phyloP scores from a whole-genome alignment of 805 yeast species.

The Hanseniaspora vineae region DNA sequence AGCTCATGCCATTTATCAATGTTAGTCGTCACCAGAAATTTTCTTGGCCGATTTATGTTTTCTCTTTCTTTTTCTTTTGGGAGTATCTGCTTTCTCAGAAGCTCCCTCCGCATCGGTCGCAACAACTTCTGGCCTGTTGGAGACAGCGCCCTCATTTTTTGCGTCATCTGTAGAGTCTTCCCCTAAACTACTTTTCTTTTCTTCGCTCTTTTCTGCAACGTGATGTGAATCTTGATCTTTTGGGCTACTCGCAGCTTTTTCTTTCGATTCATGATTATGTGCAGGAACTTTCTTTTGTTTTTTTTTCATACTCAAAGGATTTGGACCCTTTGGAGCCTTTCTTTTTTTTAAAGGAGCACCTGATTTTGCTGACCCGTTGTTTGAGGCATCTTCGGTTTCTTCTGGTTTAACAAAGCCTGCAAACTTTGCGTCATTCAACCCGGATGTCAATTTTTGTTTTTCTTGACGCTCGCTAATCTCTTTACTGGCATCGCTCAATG shows the following conservation, averaged over 20 bases:
- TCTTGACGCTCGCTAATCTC: conserved; percentile 41
- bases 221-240: conserved; percentile 13
- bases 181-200: too few species aligned
- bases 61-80: conserved; percentile 10
- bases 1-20: too few species aligned
- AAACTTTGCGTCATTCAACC: conserved; percentile 53
- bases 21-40: neutral
- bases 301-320: conserved; percentile 82
- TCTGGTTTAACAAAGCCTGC: conserved; percentile 31
- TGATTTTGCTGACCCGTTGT: conserved; percentile 11
- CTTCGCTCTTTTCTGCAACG: too few species aligned
- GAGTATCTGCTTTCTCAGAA: neutral
- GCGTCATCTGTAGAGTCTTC: too few species aligned
- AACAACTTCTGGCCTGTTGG: too few species aligned
- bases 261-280: conserved; percentile 7
- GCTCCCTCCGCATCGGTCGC: conserved; percentile 4
- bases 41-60: neutral
- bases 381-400: conserved; percentile 8
- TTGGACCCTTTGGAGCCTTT: conserved; percentile 71
- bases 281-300: conserved; percentile 30
- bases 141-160: too few species aligned
- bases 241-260: conserved; percentile 8
- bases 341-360: conserved; percentile 26
- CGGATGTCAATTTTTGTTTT: conserved; percentile 53
- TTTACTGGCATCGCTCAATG: conserved; percentile 62